Evolutionary conservation across 345 rosid genomes (phyloP).

Genomic region (Mallotus nudiflorus): DNA sequence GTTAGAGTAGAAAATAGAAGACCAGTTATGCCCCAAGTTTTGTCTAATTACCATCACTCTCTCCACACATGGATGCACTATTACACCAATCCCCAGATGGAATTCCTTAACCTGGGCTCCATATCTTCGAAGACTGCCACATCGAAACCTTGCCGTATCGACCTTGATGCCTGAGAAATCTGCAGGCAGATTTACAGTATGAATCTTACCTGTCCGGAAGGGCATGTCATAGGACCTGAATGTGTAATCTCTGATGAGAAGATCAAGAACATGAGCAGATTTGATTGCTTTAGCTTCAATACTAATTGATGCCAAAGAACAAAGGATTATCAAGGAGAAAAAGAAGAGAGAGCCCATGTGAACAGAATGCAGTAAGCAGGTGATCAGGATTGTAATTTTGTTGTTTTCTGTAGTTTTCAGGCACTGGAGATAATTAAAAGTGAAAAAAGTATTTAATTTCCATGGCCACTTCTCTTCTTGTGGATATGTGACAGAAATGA

Average conservation of each 20-base stretch:
- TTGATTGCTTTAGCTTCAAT: conserved; percentile 47
- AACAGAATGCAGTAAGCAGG: conserved; percentile 4
- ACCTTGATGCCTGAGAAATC: conserved; percentile 74
- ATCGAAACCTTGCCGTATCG: conserved; percentile 65
- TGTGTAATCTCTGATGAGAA: conserved; percentile 72
- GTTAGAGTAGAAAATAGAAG: conserved; percentile 61
- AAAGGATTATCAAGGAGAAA: conserved; percentile 23
- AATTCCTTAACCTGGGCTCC: conserved; percentile 79
- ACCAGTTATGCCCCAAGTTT: conserved; percentile 69
- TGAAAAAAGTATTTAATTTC: conserved; percentile 12
- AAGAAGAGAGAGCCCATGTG: conserved; percentile 43
- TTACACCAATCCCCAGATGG: conserved; percentile 55
- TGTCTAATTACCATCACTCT: conserved; percentile 81
- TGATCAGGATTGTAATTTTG: not conserved
- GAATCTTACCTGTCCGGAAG: conserved; percentile 57
- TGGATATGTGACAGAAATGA: conserved; percentile 23
- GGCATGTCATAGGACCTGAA: conserved; percentile 50
- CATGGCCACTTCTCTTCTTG: conserved; percentile 13
- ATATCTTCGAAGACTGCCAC: conserved; percentile 86
- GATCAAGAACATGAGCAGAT: conserved; percentile 64
- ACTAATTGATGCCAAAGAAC: conserved; percentile 27
- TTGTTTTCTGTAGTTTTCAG: conserved; percentile 6
- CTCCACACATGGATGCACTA: conserved; percentile 74
- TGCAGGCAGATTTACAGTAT: conserved; percentile 57
- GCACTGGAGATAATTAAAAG: not conserved